Evolutionary conservation across 805 yeast genomes (phyloP).

Genomic region (Saturnispora dispora): DNA sequence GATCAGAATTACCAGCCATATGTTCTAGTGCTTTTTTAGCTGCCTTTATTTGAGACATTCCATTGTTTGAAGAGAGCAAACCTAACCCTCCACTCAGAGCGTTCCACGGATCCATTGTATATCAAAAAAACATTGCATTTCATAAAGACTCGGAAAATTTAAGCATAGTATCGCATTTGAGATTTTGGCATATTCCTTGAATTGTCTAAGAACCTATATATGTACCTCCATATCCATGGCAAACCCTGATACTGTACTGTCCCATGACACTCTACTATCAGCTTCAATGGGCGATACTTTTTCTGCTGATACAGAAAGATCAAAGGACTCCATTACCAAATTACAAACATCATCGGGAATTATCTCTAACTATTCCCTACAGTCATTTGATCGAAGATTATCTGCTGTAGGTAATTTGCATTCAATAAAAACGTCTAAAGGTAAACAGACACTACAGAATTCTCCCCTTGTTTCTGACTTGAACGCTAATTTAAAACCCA

Average conservation of each 20-base stretch:
- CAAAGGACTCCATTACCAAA: background rate
- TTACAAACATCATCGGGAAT: background rate
- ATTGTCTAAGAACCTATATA: background rate
- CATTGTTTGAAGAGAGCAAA: constrained; percentile 20
- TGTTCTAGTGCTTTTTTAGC: constrained; percentile 30
- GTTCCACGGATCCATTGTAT: constrained; percentile 28
- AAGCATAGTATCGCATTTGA: background rate
- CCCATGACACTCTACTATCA: background rate
- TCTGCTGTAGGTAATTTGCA: background rate
- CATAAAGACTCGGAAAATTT: background rate
- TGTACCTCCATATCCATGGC: background rate
- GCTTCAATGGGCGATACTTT: background rate
- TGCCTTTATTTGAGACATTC: constrained; percentile 26
- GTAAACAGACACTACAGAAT: background rate
- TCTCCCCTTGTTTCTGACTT: background rate
- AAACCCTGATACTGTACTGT: background rate
- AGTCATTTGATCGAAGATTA: constrained; percentile 4
- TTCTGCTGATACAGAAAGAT: background rate
- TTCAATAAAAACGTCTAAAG: background rate
- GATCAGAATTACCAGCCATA: constrained; percentile 23
- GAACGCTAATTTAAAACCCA: background rate
- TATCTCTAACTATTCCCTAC: background rate
- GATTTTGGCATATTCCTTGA: background rate
- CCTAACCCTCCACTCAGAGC: constrained; percentile 10
- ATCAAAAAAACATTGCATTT: background rate